Conservation (phyloP, 805 yeast species). For the Candida oleophila region DNA sequence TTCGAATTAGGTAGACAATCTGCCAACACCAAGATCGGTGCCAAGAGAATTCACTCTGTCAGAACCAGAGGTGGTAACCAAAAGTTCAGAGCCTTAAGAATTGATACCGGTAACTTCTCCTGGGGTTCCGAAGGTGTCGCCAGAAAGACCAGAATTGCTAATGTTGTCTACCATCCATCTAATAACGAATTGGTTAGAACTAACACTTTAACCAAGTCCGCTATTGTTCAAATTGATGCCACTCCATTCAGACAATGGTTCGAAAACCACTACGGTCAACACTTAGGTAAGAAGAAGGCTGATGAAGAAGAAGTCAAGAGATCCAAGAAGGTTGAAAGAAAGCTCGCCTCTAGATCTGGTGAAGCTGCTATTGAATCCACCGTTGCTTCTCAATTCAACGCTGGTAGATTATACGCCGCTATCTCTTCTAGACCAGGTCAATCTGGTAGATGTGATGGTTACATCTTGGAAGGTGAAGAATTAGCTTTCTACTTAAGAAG, state of each 20-base stretch:
- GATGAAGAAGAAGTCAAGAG: slow-evolving; percentile 62
- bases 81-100: slow-evolving; percentile 99
- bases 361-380: slow-evolving; percentile 83
- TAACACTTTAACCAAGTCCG: slow-evolving; percentile 98
- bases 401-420: slow-evolving; percentile 98
- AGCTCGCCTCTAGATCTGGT: slow-evolving; percentile 90
- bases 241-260: slow-evolving; percentile 99
- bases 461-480: slow-evolving; percentile 99
- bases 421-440: slow-evolving; percentile 99
- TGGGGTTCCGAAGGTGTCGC: slow-evolving; percentile 99
- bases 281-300: slow-evolving; percentile 83
- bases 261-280: slow-evolving; percentile 96
- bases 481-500: slow-evolving; percentile 99
- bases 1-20: slow-evolving; percentile 99
- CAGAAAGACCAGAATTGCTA: slow-evolving; percentile 98
- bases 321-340: slow-evolving; percentile 82
- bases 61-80: slow-evolving; percentile 99
- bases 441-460: slow-evolving; percentile 99
- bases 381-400: slow-evolving; percentile 94
- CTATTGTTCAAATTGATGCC: slow-evolving; percentile 99
- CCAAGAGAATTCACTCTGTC: slow-evolving; percentile 98
- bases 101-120: slow-evolving; percentile 98
- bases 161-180: slow-evolving; percentile 98
- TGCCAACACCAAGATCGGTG: slow-evolving; percentile 98
- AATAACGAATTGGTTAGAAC: slow-evolving; percentile 99